Evolutionary conservation across 495 filamentous ascomycete genomes (phyloP).

Genomic region (Halenospora varia): DNA sequence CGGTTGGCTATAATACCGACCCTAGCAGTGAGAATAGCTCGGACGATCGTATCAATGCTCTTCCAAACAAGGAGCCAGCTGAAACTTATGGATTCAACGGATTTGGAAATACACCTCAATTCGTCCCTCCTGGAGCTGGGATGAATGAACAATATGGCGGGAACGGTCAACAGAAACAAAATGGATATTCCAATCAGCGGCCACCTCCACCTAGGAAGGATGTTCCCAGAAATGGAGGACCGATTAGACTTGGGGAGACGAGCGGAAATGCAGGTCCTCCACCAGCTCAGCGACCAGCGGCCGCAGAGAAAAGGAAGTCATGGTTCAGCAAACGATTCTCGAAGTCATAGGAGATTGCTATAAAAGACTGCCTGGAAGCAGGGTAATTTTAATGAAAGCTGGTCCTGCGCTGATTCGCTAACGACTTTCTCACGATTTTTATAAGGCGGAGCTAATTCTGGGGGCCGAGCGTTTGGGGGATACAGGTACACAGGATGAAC

Average conservation of each 20-base stretch:
- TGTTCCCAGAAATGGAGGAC: constrained; percentile 18
- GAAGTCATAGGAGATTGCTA: constrained; percentile 41
- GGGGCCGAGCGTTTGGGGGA: constrained; percentile 7
- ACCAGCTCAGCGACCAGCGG: not conserved
- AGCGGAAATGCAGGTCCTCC: constrained; percentile 9
- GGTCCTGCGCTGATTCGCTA: not conserved
- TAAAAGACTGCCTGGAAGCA: not conserved
- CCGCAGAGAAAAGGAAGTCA: constrained; percentile 72
- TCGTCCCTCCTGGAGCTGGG: constrained; percentile 32
- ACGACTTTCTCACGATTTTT: constrained; percentile 12
- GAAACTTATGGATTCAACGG: constrained; percentile 47
- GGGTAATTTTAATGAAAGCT: not conserved
- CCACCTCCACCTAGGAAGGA: constrained; percentile 40
- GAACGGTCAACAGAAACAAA: constrained; percentile 19
- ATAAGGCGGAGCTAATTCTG: constrained; percentile 3
- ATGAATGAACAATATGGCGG: constrained; percentile 29
- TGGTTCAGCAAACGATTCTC: constrained; percentile 85
- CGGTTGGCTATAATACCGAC: constrained; percentile 77
- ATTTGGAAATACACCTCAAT: constrained; percentile 38
- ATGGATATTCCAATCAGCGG: constrained; percentile 13
- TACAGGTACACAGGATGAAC: not conserved
- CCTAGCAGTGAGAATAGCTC: constrained; percentile 91
- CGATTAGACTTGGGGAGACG: constrained; percentile 28
- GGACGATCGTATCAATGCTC: constrained; percentile 64
- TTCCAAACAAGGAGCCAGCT: constrained; percentile 48